These are phyloP conservation scores for Metschnikowia drakensbergensis DNA, from an alignment of 805 yeast genomes.

Conservation along the genomic window DNA sequence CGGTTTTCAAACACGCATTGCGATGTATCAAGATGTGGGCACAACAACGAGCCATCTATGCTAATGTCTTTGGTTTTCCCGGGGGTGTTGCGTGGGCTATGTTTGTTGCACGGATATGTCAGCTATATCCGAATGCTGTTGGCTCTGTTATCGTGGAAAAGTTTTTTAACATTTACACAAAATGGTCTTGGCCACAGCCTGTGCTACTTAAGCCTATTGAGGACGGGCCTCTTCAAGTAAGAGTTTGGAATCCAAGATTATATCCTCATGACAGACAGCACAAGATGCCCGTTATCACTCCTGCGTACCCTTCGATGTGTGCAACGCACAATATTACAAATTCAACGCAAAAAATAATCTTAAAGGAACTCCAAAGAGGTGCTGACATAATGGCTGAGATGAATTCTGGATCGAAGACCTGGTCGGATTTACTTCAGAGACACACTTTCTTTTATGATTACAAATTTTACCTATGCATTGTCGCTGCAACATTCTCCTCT, in stretches of 20 bases:
- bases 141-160: slow-evolving; percentile 87
- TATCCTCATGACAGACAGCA: slow-evolving; percentile 88
- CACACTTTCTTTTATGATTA: slow-evolving; percentile 82
- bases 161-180: slow-evolving; percentile 77
- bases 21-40: slow-evolving; percentile 97
- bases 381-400: neutral
- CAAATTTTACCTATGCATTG: slow-evolving; percentile 80
- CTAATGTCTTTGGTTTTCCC: slow-evolving; percentile 93
- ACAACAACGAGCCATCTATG: slow-evolving; percentile 88
- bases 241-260: slow-evolving; percentile 94
- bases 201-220: slow-evolving; percentile 89
- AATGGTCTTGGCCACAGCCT: slow-evolving; percentile 99
- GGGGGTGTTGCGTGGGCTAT: slow-evolving; percentile 99
- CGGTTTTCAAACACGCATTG: slow-evolving; percentile 87
- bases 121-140: slow-evolving; percentile 92
- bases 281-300: slow-evolving; percentile 96
- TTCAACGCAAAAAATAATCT: slow-evolving; percentile 79
- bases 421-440: slow-evolving; percentile 73
- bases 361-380: slow-evolving; percentile 53
- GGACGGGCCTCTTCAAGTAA: slow-evolving; percentile 93
- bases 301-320: slow-evolving; percentile 98
- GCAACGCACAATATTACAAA: slow-evolving; percentile 94
- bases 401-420: slow-evolving; percentile 22
- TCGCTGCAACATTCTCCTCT: slow-evolving; percentile 68
- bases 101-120: slow-evolving; percentile 97